Base-by-base conservation (phyloP, 2,329 filamentous ascomycete genomes). In the Fusarium aywerte region DNA sequence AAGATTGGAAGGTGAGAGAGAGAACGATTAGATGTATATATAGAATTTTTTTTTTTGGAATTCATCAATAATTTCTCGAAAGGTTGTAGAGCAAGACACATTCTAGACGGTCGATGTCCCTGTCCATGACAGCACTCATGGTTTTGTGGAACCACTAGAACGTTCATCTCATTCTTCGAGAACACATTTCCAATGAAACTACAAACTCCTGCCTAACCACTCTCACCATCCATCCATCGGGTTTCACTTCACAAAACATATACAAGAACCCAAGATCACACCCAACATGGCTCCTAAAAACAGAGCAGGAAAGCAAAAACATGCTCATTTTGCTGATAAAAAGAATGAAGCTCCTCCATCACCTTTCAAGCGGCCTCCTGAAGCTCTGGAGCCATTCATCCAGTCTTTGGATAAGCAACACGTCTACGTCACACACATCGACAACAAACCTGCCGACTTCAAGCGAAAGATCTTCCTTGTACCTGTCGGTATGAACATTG, bases 371-470 rank as follows among this genome's bases (percentile, higher is more conserved):
- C 82, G 82, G 60, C 87, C 88, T 0, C 87, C 92, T 1, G 77
- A 85, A 47, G 82, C 84, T 31, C 85, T 97, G 53, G 73, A 83
- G 49, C 85, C 89, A 12, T 90, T 97, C 76, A 84, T 91, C 74
- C 80, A 85, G 33, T 85, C 83, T 40, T 88, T 97, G 61, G 85
- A 88, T 59, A 82, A 85, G 56, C 80, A 85, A 56, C 88, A 92
- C 77, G 85, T 97, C 76, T 97, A 97, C 84, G 86, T 97, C 73
- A 85, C 90, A 29, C 93, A 97, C 81, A 83, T 97, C 78, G 94
- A 97, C 82, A 81, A 80, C 62, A 89, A 90, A 64, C 88, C 89
- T 0, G 78, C 80, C 20, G 83, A 84, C 27, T 88, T 94, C 80
- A 97, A 97, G 80, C 87, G 87, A 76, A 91, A 92, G 74, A 90